Base-by-base conservation (phyloP, 2,329 filamentous ascomycete genomes). In the Cladosporium sphaerospermum region DNA sequence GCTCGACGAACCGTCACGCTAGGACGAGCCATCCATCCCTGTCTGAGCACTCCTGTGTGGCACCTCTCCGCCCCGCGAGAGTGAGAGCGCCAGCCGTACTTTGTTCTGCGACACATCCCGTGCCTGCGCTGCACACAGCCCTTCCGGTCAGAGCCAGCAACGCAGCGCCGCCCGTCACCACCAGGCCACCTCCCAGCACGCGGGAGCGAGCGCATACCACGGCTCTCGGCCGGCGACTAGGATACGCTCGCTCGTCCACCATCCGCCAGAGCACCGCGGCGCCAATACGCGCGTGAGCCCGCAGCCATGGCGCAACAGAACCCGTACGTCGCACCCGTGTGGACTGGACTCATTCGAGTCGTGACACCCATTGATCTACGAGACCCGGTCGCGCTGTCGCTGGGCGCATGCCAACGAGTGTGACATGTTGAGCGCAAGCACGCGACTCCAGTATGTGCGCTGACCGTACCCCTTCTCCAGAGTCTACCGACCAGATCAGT, bases 401-500 rank as follows among this genome's bases (percentile, higher is more conserved):
- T 28, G 23, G 23, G 23, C 23, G 23, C 23, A 28, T 28, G 23
- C 4, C 23, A 28, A 3, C 23, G 23, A 28, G 23, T 28, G 23
- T 28, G 23, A 5, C 23, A 28, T 28, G 23, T 28, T 28, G 23
- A 28, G 23, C 23, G 23, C 23, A 5, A 28, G 23, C 4, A 28
- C 23, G 23, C 23, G 23, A 28, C 23, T 28, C 23, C 23, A 28
- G 23, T n/a, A 9, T 16, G 9, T 41, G 45, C 34, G 36, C 54
- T 51, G 33, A 49, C 34, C 5, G 9, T 23, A 2, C 28, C 23
- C 36, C 16, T n/a, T 23, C 18, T 16, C 33, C 67, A 82, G 79
- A 60, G 77, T 82, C 64, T 85, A 84, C 71, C 74, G 79, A 41
- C 73, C 78, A 56, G 78, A 80, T 58, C 81, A 84, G 64, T 97